Evolutionary conservation across 2,329 filamentous ascomycete species (phyloP), one percentile per base, ranked within the genome.

Genomic region (Aspergillus candidus): DNA sequence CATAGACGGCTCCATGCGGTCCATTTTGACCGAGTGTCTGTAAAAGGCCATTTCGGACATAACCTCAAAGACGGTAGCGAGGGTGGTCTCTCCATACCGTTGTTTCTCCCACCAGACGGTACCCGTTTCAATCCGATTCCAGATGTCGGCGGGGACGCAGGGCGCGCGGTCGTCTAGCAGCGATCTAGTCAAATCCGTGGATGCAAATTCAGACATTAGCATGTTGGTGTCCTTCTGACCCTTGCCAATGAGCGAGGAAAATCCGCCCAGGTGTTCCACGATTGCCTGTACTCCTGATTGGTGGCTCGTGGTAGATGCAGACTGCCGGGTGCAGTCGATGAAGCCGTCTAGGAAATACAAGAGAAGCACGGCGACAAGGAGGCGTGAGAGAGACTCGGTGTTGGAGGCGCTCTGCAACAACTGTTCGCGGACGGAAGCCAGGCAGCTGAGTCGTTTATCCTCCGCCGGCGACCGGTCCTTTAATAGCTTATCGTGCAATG

Each of bases 261-360:
- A 43, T 1, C 54, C 54, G 14, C 57, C 54, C 4, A 70, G 47
- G 3, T 49, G 43, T 15, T 49, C 43, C 11, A 49, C 46, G 4
- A 70, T 69, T 3, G 67, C 67, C 31, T 63, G 41, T 0, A 68
- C 65, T 1, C 67, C 67, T 6, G 60, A 56, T 13, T 63, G 57
- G 33, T 70, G 67, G 11, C 64, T 66, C 1, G 57, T 52, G 0
- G 65, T 67, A 0, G 66, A 67, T 1, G 62, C 57, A 1, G 56
- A 59, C 5, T 61, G 53, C 7, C 59, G 53, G n/a, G 49, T 42
- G 12, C 57, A 56, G n/a, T 68, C 65, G 3, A 70, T 57, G 32
- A 67, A 66, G 1, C 67, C 67, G 18, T 69, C 67, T 14, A 69
- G 57, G 6, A 73, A 69, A 46, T 71, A 71, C 0, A 73, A 62